Base-by-base conservation (phyloP, 345 rosid genomes). In the Excoecaria agallocha region DNA sequence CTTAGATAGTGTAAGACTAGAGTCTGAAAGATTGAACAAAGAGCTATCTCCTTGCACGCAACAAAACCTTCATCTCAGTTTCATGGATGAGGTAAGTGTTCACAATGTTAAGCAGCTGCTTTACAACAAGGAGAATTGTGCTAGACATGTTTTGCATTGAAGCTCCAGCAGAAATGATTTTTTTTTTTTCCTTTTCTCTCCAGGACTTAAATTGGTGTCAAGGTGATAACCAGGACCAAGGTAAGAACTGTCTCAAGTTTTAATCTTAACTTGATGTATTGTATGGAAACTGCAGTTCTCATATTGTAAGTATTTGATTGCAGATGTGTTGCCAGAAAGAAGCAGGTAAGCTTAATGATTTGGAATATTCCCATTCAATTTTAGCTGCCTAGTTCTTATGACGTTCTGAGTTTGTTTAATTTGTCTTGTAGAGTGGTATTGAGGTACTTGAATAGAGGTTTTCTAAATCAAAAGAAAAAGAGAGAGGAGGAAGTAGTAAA, bases 321-420 rank as follows among this genome's bases (percentile, higher is more conserved):
- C 91, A 92, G 97, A 85, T 80, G 87, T 85, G 73, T 86, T 85
- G 88, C 84, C 93, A 30, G 82, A 66, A 69, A 85, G 94, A 84
- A 90, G 84, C 46, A 79, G 87, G 87, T 84, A 79, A 70, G 39
- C 24, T 58, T 55, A 70, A 62, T 45, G 64, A 10, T 68, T 51
- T 37, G 37, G 45, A 70, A 19, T 35, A 39, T 20, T 69, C 59
- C 73, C 68, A 9, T 24, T 22, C 15, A 58, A 1, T 60, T 68
- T 59, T 49, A 43, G 25, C 25, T 48, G 1, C 55, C 64, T 38
- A 12, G 56, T 61, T 70, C 43, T 57, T 38, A 54, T 71, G 22
- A 24, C n/a, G 22, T 8, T 1, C 73, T 74, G 30, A 56, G 51
- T 70, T 74, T 76, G 45, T 50, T 52, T 12, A 12, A 63, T 67